Conservation (phyloP, 768 basidiomycete species). For the Leccinellum rugosiceps region DNA sequence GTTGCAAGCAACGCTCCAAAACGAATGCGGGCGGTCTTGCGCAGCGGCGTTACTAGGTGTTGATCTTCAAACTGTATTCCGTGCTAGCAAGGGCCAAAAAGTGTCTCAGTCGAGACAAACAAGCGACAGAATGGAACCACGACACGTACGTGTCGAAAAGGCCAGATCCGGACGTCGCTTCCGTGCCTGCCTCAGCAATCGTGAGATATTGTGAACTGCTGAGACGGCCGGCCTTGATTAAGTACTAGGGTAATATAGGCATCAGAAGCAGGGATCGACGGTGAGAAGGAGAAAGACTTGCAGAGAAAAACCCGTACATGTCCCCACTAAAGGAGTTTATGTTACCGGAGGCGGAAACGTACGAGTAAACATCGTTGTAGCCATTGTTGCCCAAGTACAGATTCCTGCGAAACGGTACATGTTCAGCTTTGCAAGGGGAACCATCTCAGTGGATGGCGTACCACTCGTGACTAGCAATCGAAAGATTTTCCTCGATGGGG, state of each 20-base stretch:
- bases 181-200: conserved; percentile 61
- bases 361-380: conserved; percentile 49
- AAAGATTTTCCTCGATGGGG: conserved; percentile 41
- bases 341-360: conserved; percentile 36
- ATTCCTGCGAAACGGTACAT: conserved; percentile 38
- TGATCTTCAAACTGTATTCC: conserved; percentile 44
- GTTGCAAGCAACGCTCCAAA: neutral
- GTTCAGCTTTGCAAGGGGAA: neutral
- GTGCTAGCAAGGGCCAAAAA: conserved; percentile 29
- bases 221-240: conserved; percentile 46
- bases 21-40: neutral
- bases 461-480: conserved; percentile 52
- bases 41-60: conserved; percentile 27
- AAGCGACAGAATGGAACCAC: neutral
- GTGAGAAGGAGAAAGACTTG: conserved; percentile 12
- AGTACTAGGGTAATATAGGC: conserved; percentile 38
- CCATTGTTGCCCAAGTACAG: conserved; percentile 54
- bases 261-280: neutral
- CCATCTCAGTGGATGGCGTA: conserved; percentile 13
- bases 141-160: conserved; percentile 49
- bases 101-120: neutral
- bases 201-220: conserved; percentile 52
- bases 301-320: conserved; percentile 50
- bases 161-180: conserved; percentile 57
- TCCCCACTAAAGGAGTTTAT: conserved; percentile 54